Conservation (phyloP, 2,329 filamentous ascomycete genomes). For the Colletotrichum theobromicola region DNA sequence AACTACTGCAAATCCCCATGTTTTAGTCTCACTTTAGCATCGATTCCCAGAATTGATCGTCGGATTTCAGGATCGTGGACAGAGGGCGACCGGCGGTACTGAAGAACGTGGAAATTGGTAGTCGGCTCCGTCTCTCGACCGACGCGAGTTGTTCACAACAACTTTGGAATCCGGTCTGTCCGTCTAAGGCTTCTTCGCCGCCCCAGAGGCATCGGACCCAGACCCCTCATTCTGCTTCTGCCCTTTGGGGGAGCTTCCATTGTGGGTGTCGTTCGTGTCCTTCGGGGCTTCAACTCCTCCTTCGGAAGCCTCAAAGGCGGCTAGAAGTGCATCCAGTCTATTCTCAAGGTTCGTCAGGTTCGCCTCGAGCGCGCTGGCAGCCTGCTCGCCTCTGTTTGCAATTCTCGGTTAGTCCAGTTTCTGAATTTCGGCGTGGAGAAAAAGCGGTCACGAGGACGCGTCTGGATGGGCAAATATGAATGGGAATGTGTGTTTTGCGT, state of each 20-base stretch:
- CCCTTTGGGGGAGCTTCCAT: background rate
- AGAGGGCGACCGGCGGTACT: background rate
- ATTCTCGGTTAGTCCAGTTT: constrained; percentile 13
- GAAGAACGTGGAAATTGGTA: background rate
- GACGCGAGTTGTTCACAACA: background rate
- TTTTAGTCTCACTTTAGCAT: background rate
- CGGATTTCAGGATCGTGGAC: background rate
- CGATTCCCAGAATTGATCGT: background rate
- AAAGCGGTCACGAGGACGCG: constrained; percentile 1
- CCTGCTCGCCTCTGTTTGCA: constrained; percentile 55
- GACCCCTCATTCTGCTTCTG: background rate
- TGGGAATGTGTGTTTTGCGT: constrained; percentile 16
- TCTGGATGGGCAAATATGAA: background rate
- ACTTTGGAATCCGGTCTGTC: background rate
- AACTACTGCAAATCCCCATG: background rate
- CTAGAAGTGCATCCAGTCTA: constrained; percentile 61
- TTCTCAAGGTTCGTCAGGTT: constrained; percentile 57
- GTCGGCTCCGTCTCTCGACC: background rate
- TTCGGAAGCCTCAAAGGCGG: constrained; percentile 44
- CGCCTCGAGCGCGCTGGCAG: constrained; percentile 57
- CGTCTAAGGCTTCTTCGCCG: background rate
- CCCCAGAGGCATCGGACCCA: background rate
- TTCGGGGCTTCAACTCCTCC: background rate
- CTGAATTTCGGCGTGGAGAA: background rate
- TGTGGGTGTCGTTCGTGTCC: background rate